Base-by-base conservation (phyloP, 2,329 filamentous ascomycete genomes). In the Aureobasidium melanogenum region DNA sequence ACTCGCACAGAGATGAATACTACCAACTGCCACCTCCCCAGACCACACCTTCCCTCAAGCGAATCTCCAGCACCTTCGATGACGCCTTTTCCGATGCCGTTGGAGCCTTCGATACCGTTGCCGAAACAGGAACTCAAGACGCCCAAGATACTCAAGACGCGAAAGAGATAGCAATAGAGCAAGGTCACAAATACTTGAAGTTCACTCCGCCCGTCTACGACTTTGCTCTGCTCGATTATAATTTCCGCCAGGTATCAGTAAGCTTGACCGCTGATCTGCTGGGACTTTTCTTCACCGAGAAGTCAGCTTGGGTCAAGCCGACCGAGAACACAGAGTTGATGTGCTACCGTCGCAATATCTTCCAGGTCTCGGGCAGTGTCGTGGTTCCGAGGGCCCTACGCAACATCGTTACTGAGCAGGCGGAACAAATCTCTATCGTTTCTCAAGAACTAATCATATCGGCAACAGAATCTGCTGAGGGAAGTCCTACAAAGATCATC, bases 321-420 rank as follows among this genome's bases (percentile, higher is more conserved):
- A 85, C 73, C 74, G 83, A 75, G 77, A 76, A 79, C 10, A 90
- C 84, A 57, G 93, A 97, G 75, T 76, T 97, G 72, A 97, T 93
- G 3, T 97, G 93, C 80, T 97, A 97, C 75, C 88, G 93, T 66
- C 85, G 93, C 51, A 97, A 97, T 71, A 80, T 97, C 52, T 97
- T 97, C 75, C 93, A 97, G 74, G 95, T 97, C 70, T 96, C 91
- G 64, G 93, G 93, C 62, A 91, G 88, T 5, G 84, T 96, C 62
- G 91, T 91, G 43, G 82, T 92, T 15, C 91, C 92, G 1, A 80
- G 90, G 64, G 87, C 85, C 30, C 82, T 91, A 64, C 80, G 93
- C 60, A 94, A 88, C 56, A 84, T 96, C 60, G 81, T 96, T 73
- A 89, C 87, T 19, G 91, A 96, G 63, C 84, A 88, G 59, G 91